Conservation (phyloP, 83 land plant species). For the Isoetes engelmannii region DNA sequence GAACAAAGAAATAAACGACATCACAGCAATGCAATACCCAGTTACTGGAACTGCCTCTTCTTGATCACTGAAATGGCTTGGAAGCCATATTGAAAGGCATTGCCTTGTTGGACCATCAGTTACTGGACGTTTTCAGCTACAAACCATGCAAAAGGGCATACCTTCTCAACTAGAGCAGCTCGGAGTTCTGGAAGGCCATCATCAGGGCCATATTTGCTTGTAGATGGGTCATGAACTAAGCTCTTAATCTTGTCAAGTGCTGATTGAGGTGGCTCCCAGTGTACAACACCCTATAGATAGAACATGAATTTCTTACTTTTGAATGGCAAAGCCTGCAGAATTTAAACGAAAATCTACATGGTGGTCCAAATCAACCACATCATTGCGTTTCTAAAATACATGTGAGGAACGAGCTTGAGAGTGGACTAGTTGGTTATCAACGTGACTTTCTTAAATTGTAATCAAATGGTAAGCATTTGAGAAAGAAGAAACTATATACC, state of each 20-base stretch:
- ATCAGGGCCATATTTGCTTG: conserved; percentile 81
- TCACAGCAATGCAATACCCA: no score
- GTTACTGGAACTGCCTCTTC: no score
- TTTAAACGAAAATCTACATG: background rate
- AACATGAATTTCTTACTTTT: background rate
- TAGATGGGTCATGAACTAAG: conserved; percentile 49
- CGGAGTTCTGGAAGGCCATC: conserved; percentile 90
- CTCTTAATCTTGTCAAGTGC: conserved; percentile 64
- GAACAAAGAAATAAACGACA: no score
- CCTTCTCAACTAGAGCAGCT: conserved; percentile 65
- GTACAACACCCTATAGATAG: conserved; percentile 66
- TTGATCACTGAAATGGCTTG: no score
- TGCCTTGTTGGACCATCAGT: no score
- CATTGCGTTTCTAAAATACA: background rate
- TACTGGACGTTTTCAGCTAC: no score
- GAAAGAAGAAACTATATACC: conserved; percentile 31
- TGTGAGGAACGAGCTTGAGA: background rate
- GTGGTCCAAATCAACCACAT: background rate
- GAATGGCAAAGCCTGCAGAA: background rate
- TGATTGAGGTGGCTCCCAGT: conserved; percentile 79
- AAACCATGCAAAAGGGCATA: conserved; percentile 14
- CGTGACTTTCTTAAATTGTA: background rate
- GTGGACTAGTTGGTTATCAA: background rate
- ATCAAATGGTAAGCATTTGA: background rate
- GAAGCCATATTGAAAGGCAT: background rate